Conservation (phyloP, 768 basidiomycete genomes). For the Termitomyces sp. region DNA sequence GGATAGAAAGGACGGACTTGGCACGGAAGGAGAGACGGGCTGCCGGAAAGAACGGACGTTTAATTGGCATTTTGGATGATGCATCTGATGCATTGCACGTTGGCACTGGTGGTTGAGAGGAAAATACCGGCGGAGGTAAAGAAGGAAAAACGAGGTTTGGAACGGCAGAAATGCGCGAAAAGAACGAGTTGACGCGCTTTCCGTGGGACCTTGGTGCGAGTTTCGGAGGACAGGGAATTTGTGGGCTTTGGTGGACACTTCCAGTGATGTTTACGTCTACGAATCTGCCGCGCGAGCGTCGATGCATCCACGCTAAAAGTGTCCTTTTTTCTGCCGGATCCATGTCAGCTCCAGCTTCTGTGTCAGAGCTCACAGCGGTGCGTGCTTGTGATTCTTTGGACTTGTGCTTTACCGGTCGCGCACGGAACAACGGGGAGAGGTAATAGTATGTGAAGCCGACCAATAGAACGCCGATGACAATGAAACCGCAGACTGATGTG, state of each 20-base stretch:
- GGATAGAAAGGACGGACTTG: neutral
- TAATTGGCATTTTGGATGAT: neutral
- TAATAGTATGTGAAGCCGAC: constrained; percentile 19
- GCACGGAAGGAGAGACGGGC: constrained; percentile 5
- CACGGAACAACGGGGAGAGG: constrained; percentile 14
- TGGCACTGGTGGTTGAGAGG: neutral
- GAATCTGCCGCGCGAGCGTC: constrained; percentile 23
- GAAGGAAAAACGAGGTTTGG: constrained; percentile 7
- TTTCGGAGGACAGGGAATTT: neutral
- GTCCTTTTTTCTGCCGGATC: constrained; percentile 10
- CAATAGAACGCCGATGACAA: constrained; percentile 17
- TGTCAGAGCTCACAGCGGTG: constrained; percentile 1
- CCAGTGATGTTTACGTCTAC: constrained; percentile 11
- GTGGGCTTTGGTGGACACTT: neutral
- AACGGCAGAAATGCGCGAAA: constrained; percentile 11
- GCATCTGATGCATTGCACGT: neutral
- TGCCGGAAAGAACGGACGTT: neutral
- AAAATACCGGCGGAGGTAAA: constrained; percentile 1
- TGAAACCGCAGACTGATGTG: constrained; percentile 16
- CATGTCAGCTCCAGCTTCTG: constrained; percentile 8
- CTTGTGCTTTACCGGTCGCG: neutral
- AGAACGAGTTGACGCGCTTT: constrained; percentile 7
- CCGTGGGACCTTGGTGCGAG: neutral
- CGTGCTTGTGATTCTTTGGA: neutral
- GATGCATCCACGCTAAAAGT: constrained; percentile 22